These are phyloP conservation scores for Speleostelium caveatum DNA, from an alignment of 78 protist genomes.

Conservation along the genomic window DNA sequence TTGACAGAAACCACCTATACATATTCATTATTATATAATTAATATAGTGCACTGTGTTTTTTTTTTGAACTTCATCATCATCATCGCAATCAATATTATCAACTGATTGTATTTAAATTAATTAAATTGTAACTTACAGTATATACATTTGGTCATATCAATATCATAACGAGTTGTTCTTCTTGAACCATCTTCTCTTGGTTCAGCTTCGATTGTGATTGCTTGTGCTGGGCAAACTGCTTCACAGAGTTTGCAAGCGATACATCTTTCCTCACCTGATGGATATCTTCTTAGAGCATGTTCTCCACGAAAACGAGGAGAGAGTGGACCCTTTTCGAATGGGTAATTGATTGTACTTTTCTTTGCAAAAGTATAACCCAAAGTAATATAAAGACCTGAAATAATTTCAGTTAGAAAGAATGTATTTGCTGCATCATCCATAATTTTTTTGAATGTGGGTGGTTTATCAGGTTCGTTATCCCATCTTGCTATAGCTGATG, in stretches of 20 bases:
- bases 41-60: constrained; percentile 89
- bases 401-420: constrained; percentile 73
- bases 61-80: constrained; percentile 6
- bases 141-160: constrained; percentile 97
- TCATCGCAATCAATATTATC: not conserved
- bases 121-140: no score
- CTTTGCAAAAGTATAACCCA: constrained; percentile 77
- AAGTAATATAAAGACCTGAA: constrained; percentile 80
- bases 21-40: constrained; percentile 84
- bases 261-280: constrained; percentile 90
- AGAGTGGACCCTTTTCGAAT: constrained; percentile 93
- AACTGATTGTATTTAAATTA: not conserved
- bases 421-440: constrained; percentile 77
- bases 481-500: not conserved
- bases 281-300: constrained; percentile 95
- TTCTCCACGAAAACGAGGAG: constrained; percentile 95
- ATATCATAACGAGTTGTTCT: constrained; percentile 92
- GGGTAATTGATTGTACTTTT: constrained; percentile 92
- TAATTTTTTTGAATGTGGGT: constrained; percentile 59
- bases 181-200: constrained; percentile 92
- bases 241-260: constrained; percentile 96
- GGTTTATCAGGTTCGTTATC: constrained; percentile 15
- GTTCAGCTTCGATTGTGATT: constrained; percentile 96
- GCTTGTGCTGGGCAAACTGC: constrained; percentile 97
- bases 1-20: constrained; percentile 86